These are phyloP conservation scores for Penicillium taxi DNA, from an alignment of 495 filamentous ascomycete genomes.

Conservation along the genomic window DNA sequence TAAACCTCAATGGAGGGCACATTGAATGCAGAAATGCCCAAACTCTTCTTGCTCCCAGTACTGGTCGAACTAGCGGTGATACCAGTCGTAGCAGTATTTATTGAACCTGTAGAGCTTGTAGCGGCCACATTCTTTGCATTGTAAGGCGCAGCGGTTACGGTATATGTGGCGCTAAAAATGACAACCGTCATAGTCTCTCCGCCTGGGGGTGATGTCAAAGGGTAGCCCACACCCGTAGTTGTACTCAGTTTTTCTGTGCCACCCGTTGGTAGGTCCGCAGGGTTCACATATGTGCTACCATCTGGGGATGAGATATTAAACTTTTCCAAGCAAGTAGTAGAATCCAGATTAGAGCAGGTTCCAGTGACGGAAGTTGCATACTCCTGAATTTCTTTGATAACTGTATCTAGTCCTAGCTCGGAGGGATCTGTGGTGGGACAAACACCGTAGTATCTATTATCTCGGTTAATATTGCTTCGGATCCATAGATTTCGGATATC, in stretches of 20 bases:
- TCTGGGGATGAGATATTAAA: constrained; percentile 7
- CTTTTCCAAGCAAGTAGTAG: not conserved
- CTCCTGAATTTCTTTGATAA: not conserved
- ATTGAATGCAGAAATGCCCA: no score
- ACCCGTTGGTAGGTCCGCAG: constrained; percentile 1
- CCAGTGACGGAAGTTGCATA: not conserved
- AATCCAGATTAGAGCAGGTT: not conserved
- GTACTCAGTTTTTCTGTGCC: constrained; percentile 4
- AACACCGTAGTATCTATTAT: not conserved
- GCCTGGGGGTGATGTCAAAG: constrained; percentile 8
- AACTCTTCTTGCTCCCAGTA: no score
- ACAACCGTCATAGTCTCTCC: constrained; percentile 6
- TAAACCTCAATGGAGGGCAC: no score
- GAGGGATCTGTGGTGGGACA: constrained; percentile 1
- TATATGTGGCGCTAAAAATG: not conserved
- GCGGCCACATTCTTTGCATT: constrained; percentile 2
- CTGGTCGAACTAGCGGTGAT: no score
- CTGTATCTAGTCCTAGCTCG: not conserved
- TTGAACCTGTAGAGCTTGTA: no score
- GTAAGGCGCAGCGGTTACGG: not conserved
- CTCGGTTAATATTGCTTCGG: not conserved
- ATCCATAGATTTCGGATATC: not conserved
- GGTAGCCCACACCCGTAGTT: constrained; percentile 4
- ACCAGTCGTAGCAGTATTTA: no score
- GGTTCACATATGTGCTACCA: constrained; percentile 6